Base-by-base conservation (phyloP, 1,284 basidiomycete genomes). In the Marasmius sp. region DNA sequence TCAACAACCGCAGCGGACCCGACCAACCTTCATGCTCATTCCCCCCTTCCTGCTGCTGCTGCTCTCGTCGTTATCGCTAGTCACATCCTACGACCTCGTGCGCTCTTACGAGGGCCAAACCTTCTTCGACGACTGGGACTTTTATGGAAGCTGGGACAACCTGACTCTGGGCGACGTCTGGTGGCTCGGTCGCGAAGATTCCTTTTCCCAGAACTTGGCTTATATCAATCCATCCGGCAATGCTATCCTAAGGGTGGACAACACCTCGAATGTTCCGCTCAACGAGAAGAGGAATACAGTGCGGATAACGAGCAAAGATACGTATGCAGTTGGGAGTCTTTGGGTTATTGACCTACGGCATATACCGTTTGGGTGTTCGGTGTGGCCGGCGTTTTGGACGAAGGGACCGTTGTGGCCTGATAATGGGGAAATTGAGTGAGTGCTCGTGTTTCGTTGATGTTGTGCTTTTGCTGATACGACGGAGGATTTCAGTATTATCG, bases 321-420 rank as follows among this genome's bases (percentile, higher is more conserved):
- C 74, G 9, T 87, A 85, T 63, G 72, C 71, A 16, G 65, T 85
- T 11, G 87, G 87, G 6, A 83, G 80, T 39, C 72, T 90, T 18
- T 84, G 83, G 79, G 77, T 89, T 10, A 77, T 87, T 45, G 88
- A 91, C 68, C 75, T 82, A 2, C 68, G 81, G 6, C 86, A 89
- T 71, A 69, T 89, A 57, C 88, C 88, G 0, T 87, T 76, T 59
- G 83, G 83, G 2, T 85, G 83, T 64, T 81, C 79, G 5, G 82
- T 83, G 0, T 86, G 84, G 84, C 84, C 83, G 2, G 69, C 81
- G 4, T 83, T 85, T 67, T 86, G 84, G 84, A 82, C 83, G 1
- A 77, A 76, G 60, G 85, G 84, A 11, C 68, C 72, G n/a, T 69
- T 72, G 51, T 87, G 85, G 85, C 86, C 86, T 2, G 64, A 74